These are phyloP conservation scores for Podospora pseudoanserina DNA, from an alignment of 495 filamentous ascomycete species.

Conservation along the genomic window DNA sequence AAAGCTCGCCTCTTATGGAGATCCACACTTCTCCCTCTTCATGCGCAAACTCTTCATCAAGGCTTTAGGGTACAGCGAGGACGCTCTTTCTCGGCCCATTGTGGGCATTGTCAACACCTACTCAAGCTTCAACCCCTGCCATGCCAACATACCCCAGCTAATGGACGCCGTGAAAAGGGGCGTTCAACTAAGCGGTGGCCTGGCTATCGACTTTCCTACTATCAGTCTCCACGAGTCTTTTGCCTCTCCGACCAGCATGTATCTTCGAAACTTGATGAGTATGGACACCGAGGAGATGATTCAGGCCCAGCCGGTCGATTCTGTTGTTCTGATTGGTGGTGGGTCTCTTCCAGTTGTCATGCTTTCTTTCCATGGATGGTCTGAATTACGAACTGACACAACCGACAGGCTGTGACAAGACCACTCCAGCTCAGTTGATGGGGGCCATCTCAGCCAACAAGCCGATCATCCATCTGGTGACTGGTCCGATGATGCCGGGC, in stretches of 20 bases:
- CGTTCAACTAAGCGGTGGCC: constrained; percentile 56
- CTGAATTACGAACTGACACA: background rate
- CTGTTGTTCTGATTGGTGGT: constrained; percentile 63
- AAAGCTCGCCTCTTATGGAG: constrained; percentile 63
- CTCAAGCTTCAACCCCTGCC: constrained; percentile 66
- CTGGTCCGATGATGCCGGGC: constrained; percentile 66
- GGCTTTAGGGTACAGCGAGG: constrained; percentile 63
- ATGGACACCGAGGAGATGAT: constrained; percentile 76
- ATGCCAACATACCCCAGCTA: constrained; percentile 63
- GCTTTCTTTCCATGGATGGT: background rate
- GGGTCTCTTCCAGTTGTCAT: constrained; percentile 14
- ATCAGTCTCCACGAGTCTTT: constrained; percentile 64
- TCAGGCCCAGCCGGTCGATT: constrained; percentile 59
- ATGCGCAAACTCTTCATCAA: constrained; percentile 70
- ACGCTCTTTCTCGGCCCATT: constrained; percentile 61
- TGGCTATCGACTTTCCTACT: constrained; percentile 64
- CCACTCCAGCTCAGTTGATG: constrained; percentile 65
- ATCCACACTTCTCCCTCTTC: constrained; percentile 66
- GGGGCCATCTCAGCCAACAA: constrained; percentile 68
- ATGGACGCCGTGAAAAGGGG: constrained; percentile 63
- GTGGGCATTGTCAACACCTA: constrained; percentile 65
- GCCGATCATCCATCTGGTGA: constrained; percentile 58
- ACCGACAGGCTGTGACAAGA: constrained; percentile 60
- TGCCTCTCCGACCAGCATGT: constrained; percentile 65
- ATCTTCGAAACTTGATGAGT: constrained; percentile 63